Percentiles rank a stretch among this genome's conserved stretches.
Conservation (phyloP, 495 filamentous ascomycete species). For the Lasiosphaeria hispida region DNA sequence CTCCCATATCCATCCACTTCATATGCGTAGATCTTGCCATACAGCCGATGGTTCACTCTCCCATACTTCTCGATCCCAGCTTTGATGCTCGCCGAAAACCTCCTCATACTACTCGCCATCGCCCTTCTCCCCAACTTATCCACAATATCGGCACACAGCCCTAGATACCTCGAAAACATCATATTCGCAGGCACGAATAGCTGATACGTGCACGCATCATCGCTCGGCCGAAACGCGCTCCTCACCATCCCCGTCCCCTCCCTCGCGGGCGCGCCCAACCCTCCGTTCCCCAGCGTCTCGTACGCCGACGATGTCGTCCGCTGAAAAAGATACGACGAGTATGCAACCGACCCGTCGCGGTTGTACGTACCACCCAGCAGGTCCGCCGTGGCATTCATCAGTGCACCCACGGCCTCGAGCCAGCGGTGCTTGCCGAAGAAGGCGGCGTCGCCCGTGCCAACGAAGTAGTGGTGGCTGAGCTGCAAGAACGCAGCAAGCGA, state of each 20-base stretch:
- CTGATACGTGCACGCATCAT: constrained; percentile 59
- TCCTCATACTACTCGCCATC: constrained; percentile 41
- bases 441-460: constrained; percentile 50
- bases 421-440: constrained; percentile 55
- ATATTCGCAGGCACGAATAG: constrained; percentile 66
- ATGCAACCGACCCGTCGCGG: constrained; percentile 50
- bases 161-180: constrained; percentile 62
- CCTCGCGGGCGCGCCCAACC: constrained; percentile 52
- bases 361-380: constrained; percentile 58
- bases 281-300: constrained; percentile 60
- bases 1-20: constrained; percentile 62
- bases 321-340: constrained; percentile 56
- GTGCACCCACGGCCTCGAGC: constrained; percentile 33
- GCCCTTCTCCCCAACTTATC: constrained; percentile 31
- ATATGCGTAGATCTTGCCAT: constrained; percentile 53
- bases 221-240: constrained; percentile 60
- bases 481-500: constrained; percentile 64
- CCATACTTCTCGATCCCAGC: constrained; percentile 52
- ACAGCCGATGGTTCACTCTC: constrained; percentile 33
- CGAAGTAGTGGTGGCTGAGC: constrained; percentile 57
- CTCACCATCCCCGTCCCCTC: constrained; percentile 57
- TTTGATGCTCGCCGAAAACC: constrained; percentile 45
- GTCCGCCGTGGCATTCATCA: constrained; percentile 50
- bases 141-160: constrained; percentile 49
- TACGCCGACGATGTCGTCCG: constrained; percentile 51